Conservation (phyloP, 2,329 filamentous ascomycete genomes). For the Chrysosphaeria jannelii region DNA sequence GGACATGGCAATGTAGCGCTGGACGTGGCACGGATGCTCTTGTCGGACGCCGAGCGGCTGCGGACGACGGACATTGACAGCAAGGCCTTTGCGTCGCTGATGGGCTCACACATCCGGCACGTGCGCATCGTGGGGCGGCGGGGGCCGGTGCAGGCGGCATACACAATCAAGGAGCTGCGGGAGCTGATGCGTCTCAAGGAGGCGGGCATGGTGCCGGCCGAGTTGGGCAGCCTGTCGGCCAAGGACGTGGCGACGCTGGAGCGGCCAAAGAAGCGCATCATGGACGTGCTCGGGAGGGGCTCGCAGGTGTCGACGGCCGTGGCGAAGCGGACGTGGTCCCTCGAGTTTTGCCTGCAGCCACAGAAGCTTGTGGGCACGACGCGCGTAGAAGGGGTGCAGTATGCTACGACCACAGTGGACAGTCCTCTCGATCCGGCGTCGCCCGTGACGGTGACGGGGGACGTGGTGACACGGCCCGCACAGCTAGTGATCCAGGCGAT, state of each 20-base stretch:
- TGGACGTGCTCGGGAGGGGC: slow-evolving; percentile 56
- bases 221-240: slow-evolving; percentile 36
- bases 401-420: slow-evolving; percentile 26
- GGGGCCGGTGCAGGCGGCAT: slow-evolving; percentile 76
- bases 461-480: slow-evolving; percentile 24
- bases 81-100: slow-evolving; percentile 44
- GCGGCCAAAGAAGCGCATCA: slow-evolving; percentile 44
- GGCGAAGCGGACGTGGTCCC: slow-evolving; percentile 41
- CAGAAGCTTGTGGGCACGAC: too few species aligned
- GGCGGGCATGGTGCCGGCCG: too few species aligned
- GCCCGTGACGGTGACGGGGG: slow-evolving; percentile 16
- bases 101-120: slow-evolving; percentile 40
- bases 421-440: slow-evolving; percentile 22
- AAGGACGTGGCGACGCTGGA: slow-evolving; percentile 41
- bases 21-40: slow-evolving; percentile 67
- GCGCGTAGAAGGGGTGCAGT: slow-evolving; percentile 29
- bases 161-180: slow-evolving; percentile 80
- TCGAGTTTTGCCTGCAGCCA: slow-evolving; percentile 67
- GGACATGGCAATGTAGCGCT: slow-evolving; percentile 92
- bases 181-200: slow-evolving; percentile 54
- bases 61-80: slow-evolving; percentile 70
- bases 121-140: slow-evolving; percentile 73
- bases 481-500: slow-evolving; percentile 73
- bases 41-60: slow-evolving; percentile 44
- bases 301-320: slow-evolving; percentile 18